phyloP scores from a whole-genome alignment of 192 early-diverging fungal species.

The Diversispora epigaea region DNA sequence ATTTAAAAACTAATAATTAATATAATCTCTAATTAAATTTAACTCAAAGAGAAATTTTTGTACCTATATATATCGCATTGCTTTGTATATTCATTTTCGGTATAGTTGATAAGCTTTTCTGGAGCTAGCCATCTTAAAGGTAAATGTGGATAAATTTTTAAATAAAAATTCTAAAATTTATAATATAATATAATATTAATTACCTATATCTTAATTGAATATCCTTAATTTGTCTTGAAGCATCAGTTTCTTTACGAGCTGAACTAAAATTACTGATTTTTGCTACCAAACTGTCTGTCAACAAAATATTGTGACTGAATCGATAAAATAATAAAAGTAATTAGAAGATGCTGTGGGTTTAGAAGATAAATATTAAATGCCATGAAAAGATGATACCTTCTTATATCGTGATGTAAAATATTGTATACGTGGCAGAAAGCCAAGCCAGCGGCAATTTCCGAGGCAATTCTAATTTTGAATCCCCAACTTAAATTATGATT shows the following conservation, averaged over 20 bases:
- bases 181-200: neutral
- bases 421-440: neutral
- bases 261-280: constrained; percentile 13
- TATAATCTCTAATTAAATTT: neutral
- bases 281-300: neutral
- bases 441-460: neutral
- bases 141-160: neutral
- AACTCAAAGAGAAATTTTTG: neutral
- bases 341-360: neutral
- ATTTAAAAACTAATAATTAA: neutral
- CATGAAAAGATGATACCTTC: neutral
- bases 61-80: constrained; percentile 25
- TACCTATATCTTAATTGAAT: neutral
- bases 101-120: constrained; percentile 7
- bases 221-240: neutral
- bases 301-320: constrained; percentile 22
- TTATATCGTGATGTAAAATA: constrained; percentile 21
- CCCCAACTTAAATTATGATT: neutral
- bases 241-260: neutral
- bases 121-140: constrained; percentile 9
- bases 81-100: neutral
- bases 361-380: neutral
- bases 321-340: neutral
- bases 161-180: neutral
- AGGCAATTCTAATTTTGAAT: constrained; percentile 4